Base-by-base conservation (phyloP, 208 protist species). In the Wallacemonas sp. region DNA sequence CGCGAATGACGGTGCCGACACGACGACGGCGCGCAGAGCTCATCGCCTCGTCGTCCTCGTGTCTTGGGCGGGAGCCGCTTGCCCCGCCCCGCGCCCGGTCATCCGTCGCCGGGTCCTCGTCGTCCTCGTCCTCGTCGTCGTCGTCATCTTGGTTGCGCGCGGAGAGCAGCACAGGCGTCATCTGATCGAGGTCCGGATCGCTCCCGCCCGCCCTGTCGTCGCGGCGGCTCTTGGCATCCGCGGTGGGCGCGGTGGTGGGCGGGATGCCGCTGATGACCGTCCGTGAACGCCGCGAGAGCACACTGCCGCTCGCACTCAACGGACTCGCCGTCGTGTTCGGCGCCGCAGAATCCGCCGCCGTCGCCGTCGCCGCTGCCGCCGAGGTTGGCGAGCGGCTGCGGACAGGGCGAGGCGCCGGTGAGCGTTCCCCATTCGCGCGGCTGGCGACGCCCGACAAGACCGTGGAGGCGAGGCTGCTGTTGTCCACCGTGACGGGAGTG, bases 101-200 rank as follows among this genome's bases (percentile, higher is more conserved):
- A 31, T 59, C 61, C 23, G 22, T 44, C 18, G 11, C 22, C 14
- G 14, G 26, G n/a, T 62, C 72, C 32, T 28, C 31, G 10, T 48
- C 66, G 36, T 50, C 61, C 39, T 31, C n/a, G n/a, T 26, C 41
- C 4, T 48, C 48, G 46, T 62, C 50, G 22, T 69, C 65, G 48
- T 55, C 65, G 52, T 41, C 52, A 23, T 59, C 52, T 3, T 20
- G 14, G 52, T 59, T 59, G 16, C 31, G 52, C n/a, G 52, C 52
- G 32, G 31, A 59, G 52, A 41, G 52, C 4, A 42, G 31, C 31
- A 41, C 52, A 5, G 52, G 52, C 22, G 52, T 59, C 48, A 18
- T 18, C 3, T 4, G 3, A 23, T 7, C 25, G 26, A 3, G 4
- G 8, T 55, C 48, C 11, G 11, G 7, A 33, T 48, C 44, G 7